Percentiles rank a stretch among this genome's conserved stretches.
Evolutionary conservation across 371 early-diverging fungal genomes (phyloP).

Genomic region (Syncephalis fuscata): DNA sequence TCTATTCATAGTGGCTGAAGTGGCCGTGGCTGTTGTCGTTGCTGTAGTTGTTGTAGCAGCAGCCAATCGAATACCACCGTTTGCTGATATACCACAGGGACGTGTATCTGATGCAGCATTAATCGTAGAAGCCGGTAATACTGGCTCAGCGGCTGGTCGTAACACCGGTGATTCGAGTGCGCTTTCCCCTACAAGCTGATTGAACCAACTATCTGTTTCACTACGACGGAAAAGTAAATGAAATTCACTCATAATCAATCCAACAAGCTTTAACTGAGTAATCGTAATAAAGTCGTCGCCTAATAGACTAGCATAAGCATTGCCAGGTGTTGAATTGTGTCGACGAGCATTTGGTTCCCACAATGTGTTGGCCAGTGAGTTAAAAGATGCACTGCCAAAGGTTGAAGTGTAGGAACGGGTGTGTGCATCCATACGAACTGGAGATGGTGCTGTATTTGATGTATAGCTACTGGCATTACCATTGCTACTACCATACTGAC

Average conservation of each 20-base stretch:
- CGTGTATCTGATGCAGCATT: not conserved
- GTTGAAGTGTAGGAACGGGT: not conserved
- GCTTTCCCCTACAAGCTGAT: conserved; percentile 17
- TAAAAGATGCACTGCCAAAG: no score
- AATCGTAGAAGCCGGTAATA: not conserved
- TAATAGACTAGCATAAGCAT: conserved; percentile 6
- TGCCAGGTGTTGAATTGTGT: not conserved
- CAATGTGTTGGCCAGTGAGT: no score
- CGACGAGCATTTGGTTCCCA: no score
- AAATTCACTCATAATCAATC: conserved; percentile 19
- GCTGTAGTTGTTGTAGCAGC: not conserved
- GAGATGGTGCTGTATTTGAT: not conserved
- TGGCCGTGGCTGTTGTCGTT: not conserved
- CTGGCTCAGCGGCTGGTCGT: not conserved
- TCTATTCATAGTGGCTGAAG: not conserved
- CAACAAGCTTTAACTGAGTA: conserved; percentile 14
- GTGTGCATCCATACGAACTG: not conserved
- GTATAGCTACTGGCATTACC: no score
- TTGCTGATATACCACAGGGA: not conserved
- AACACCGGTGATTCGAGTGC: not conserved
- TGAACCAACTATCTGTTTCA: conserved; percentile 20
- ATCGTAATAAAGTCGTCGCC: conserved; percentile 12
- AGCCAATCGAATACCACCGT: no score
- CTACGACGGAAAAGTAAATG: conserved; percentile 12
- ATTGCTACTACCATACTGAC: not conserved